Conservation (phyloP, 2,329 filamentous ascomycete genomes). For the Dothidotthia symphoricarpi region DNA sequence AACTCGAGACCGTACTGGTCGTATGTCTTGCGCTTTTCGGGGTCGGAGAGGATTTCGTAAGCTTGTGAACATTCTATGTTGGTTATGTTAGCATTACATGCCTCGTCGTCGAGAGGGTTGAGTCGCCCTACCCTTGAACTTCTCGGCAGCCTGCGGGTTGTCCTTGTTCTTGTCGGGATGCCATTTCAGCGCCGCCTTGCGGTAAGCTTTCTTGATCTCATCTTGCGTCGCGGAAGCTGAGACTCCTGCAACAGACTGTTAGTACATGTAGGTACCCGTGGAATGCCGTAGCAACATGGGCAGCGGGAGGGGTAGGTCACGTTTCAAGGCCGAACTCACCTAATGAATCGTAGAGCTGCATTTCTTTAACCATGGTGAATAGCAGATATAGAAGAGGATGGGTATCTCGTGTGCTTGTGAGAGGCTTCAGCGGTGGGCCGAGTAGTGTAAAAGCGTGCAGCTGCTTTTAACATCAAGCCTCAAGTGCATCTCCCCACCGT, state of each 20-base stretch:
- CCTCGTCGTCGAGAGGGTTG: background rate
- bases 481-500: constrained; percentile 19
- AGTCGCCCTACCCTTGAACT: constrained; percentile 71
- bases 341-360: constrained; percentile 89
- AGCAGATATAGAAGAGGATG: constrained; percentile 7
- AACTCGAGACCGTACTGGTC: constrained; percentile 94
- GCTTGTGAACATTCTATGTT: constrained; percentile 81
- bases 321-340: constrained; percentile 35
- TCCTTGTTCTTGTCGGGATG: constrained; percentile 99
- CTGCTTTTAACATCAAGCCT: constrained; percentile 32
- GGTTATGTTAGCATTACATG: constrained; percentile 13
- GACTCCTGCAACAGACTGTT: constrained; percentile 49
- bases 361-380: constrained; percentile 82
- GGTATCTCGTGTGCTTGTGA: constrained; percentile 15
- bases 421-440: constrained; percentile 8
- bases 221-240: constrained; percentile 80
- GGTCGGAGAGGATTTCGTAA: constrained; percentile 96
- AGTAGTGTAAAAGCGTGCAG: constrained; percentile 20
- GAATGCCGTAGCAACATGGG: constrained; percentile 7
- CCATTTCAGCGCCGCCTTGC: constrained; percentile 84
- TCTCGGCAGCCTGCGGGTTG: constrained; percentile 79
- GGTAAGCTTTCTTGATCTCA: constrained; percentile 95
- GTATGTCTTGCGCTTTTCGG: constrained; percentile 93
- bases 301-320: constrained; percentile 22
- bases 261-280: constrained; percentile 18